phyloP scores from a whole-genome alignment of 78 protist species.

The Dictyostelium intermedium region DNA sequence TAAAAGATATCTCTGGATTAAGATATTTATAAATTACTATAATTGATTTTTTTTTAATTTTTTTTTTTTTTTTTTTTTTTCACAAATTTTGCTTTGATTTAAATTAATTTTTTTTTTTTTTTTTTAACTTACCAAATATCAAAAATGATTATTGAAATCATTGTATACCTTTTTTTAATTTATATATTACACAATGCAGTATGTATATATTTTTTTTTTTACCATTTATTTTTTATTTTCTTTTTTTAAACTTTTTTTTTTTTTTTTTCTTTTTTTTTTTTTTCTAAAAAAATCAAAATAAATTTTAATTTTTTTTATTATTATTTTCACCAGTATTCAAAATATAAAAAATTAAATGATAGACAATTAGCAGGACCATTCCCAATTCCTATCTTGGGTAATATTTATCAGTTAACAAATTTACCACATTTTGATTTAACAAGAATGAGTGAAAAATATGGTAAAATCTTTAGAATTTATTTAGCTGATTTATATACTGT shows the following conservation, averaged over 20 bases:
- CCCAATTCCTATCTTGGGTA: conserved; percentile 12
- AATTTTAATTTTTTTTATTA: background rate
- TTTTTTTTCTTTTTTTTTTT: background rate
- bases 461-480: conserved; percentile 18
- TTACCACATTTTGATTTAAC: conserved; percentile 7
- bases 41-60: too few species aligned
- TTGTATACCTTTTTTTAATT: background rate
- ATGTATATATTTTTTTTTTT: background rate
- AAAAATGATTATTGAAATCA: background rate
- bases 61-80: too few species aligned
- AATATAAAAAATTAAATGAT: background rate
- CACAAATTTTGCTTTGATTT: background rate
- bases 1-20: too few species aligned
- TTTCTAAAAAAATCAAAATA: background rate
- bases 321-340: background rate
- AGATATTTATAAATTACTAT: too few species aligned
- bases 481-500: conserved; percentile 26
- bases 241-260: too few species aligned
- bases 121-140: background rate
- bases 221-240: too few species aligned
- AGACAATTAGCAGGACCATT: background rate
- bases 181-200: background rate
- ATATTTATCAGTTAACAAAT: background rate
- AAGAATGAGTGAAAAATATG: background rate
- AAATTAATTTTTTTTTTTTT: background rate